Conservation (phyloP, 257 asterid genomes). For the Nicotiana otophora region DNA sequence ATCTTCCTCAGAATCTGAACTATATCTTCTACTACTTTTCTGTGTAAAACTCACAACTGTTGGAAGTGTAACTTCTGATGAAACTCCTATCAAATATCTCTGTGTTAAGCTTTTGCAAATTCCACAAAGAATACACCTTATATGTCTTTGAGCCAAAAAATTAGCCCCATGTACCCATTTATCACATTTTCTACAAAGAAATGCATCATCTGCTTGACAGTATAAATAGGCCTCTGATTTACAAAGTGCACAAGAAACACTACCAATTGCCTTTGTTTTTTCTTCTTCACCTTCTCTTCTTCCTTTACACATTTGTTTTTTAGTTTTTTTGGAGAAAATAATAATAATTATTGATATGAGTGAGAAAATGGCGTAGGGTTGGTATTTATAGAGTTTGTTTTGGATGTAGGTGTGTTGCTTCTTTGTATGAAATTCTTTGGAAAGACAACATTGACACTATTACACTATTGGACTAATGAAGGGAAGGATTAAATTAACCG, state of each 20-base stretch:
- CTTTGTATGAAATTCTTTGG: background rate
- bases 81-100: constrained; percentile 29
- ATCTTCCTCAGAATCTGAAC: background rate
- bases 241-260: constrained; percentile 34
- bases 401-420: background rate
- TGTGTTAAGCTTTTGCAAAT: constrained; percentile 26
- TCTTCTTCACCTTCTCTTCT: constrained; percentile 23
- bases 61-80: constrained; percentile 20
- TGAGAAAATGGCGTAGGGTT: background rate
- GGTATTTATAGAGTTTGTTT: constrained; percentile 16
- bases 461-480: constrained; percentile 10
- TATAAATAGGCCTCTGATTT: constrained; percentile 27
- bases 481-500: too few relatives aligned
- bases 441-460: constrained; percentile 23
- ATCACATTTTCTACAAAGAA: constrained; percentile 49
- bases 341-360: background rate
- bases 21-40: background rate
- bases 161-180: constrained; percentile 39
- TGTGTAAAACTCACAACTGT: constrained; percentile 7
- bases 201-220: constrained; percentile 48
- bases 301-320: constrained; percentile 32
- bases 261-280: background rate
- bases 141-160: constrained; percentile 38
- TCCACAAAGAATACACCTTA: constrained; percentile 36
- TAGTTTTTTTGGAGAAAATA: background rate